Evolutionary conservation across 768 basidiomycete species (phyloP).

Genomic region (Lanmaoa pseudosensibilis): DNA sequence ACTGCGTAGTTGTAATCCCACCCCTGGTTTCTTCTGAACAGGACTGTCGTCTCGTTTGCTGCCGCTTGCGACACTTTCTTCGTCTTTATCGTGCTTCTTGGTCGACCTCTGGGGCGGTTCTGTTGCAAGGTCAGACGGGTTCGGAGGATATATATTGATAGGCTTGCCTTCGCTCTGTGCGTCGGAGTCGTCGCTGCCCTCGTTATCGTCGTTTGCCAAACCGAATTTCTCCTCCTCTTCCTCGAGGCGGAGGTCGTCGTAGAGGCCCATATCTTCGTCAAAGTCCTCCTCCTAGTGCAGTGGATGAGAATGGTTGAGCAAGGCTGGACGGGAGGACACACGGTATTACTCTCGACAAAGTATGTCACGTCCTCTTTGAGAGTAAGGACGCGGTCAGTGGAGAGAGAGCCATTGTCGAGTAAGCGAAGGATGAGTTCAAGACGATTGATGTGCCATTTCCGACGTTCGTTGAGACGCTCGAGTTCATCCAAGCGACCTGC

Average conservation of each 20-base stretch:
- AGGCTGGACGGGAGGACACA: conserved; percentile 43
- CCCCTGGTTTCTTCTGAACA: conserved; percentile 72
- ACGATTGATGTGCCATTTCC: conserved; percentile 92
- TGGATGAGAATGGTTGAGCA: conserved; percentile 18
- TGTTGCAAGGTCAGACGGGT: conserved; percentile 23
- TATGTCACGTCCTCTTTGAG: conserved; percentile 95
- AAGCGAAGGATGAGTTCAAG: conserved; percentile 92
- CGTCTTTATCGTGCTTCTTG: conserved; percentile 73
- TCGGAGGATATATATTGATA: background rate
- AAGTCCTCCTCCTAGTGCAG: conserved; percentile 86
- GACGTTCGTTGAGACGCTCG: conserved; percentile 86
- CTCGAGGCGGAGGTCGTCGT: conserved; percentile 95
- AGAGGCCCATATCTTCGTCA: conserved; percentile 95
- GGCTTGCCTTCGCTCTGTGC: conserved; percentile 66
- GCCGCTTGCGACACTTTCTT: conserved; percentile 70
- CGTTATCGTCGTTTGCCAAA: conserved; percentile 67
- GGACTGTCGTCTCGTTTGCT: conserved; percentile 76
- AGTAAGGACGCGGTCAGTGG: conserved; percentile 73
- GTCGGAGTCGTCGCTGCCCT: conserved; percentile 72
- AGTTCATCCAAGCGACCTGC: conserved; percentile 79
- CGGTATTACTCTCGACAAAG: conserved; percentile 94
- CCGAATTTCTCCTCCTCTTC: conserved; percentile 96
- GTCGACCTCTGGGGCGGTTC: conserved; percentile 66
- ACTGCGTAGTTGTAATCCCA: conserved; percentile 70
- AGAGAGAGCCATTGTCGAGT: conserved; percentile 89